Evolutionary conservation across 192 early-diverging fungal species (phyloP).

Genomic region (Backusella australiensis): DNA sequence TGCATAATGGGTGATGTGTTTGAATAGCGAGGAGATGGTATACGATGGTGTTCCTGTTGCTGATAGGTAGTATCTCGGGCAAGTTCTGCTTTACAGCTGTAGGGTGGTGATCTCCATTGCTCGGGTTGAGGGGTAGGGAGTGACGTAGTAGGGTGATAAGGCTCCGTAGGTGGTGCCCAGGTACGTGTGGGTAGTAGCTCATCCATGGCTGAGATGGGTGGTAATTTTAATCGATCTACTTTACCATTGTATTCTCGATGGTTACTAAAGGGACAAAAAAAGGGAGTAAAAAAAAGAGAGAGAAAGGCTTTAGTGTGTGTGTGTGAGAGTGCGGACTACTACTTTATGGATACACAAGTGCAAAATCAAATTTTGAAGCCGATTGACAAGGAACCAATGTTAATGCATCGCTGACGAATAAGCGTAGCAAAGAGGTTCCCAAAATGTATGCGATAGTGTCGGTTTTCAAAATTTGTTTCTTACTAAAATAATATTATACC

Average conservation of each 20-base stretch:
- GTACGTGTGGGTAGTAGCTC: constrained; percentile 5
- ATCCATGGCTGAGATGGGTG: constrained; percentile 20
- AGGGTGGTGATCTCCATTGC: constrained; percentile 6
- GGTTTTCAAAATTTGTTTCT: constrained; percentile 5
- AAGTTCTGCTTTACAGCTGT: background rate
- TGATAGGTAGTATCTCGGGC: background rate
- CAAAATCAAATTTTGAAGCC: constrained; percentile 2
- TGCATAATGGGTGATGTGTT: constrained; percentile 10
- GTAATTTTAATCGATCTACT: constrained; percentile 10
- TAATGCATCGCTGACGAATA: constrained; percentile 15
- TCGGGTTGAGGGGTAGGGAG: constrained; percentile 9
- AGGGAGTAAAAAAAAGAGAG: background rate
- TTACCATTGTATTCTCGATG: constrained; percentile 4
- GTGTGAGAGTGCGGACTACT: background rate
- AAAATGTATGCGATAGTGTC: background rate
- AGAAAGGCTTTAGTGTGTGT: background rate
- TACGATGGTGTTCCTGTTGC: background rate
- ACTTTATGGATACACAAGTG: background rate
- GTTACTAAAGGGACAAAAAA: background rate
- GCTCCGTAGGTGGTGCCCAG: constrained; percentile 5
- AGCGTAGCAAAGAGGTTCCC: constrained; percentile 6
- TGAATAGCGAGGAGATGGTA: background rate
- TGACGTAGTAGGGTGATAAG: background rate
- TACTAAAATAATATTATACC: background rate
- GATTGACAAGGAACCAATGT: constrained; percentile 20